These are phyloP conservation scores for rapeseed (Brassica napus) DNA, from an alignment of 345 rosid species.

Conservation along the genomic window Da-Ae NC_063440.1:13768001-13768500, in stretches of 20 bases:
- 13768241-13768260: conserved; percentile 77
- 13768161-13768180: conserved; percentile 93
- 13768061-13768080: conserved; percentile 76
- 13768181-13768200: conserved; percentile 63
- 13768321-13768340: conserved; percentile 49
- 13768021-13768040: conserved; percentile 66
- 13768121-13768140: conserved; percentile 60
- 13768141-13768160: conserved; percentile 69
- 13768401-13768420: conserved; percentile 73
- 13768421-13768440: conserved; percentile 55
- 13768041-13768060: conserved; percentile 93
- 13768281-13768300: conserved; percentile 48
- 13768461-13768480: conserved; percentile 74
- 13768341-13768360: conserved; percentile 87
- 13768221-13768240: conserved; percentile 61
- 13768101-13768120: conserved; percentile 60
- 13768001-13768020: conserved; percentile 90
- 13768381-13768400: conserved; percentile 59
- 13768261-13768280: conserved; percentile 52
- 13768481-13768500: conserved; percentile 51
- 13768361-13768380: conserved; percentile 41
- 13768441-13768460: conserved; percentile 41
- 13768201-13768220: conserved; percentile 80
- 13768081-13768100: conserved; percentile 78
- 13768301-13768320: conserved; percentile 53